Base-by-base conservation (phyloP, 176 grass and related monocot genomes). In the Hsuehochloa calcarea region DNA sequence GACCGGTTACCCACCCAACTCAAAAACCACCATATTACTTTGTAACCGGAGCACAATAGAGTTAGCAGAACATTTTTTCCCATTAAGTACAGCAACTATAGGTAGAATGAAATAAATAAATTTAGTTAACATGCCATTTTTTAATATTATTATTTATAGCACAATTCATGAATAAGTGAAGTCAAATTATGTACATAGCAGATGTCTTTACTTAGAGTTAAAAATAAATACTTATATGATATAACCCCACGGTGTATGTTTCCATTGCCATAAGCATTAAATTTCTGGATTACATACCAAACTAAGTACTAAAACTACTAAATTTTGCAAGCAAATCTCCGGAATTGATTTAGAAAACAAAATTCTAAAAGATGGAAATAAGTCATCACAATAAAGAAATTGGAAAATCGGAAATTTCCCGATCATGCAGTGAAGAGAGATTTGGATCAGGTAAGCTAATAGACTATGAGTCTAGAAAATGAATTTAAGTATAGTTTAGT, bases 231-330 rank as follows among this genome's bases (percentile, higher is more conserved):
- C 50, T 25, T 56, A 39, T 20, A 25, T 70, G 39, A 26, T 44
- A n/a, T 70, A 70, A 71, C 25, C 50, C 3, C n/a, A 43, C 0
- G 8, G 5, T 82, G 37, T 82, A 59, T 52, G 3, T 59, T 71
- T 54, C n/a, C 12, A 68, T 82, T 49, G 44, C 14, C 25, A 78
- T 70, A 38, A 47, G 11, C 38, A 78, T 85, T 68, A 78, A 35
- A 43, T 54, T 77, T 58, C 17, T 67, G 25, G 17, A 26, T 25
- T 59, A 38, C 17, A 25, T 78, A 27, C 1, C 51, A 14, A 78
- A 70, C 26, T 8, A 78, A 69, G 43, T 85, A 20, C 3, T 59
- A 10, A 59, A 59, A 27, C 38, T 31, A 45, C n/a, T 40, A 50
- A 9, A 35, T 17, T 19, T 29, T 27, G 2, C 6, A 25, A 46